Evolutionary conservation across 148 eudicot species (phyloP).

Genomic region (Bassia scoparia): DNA sequence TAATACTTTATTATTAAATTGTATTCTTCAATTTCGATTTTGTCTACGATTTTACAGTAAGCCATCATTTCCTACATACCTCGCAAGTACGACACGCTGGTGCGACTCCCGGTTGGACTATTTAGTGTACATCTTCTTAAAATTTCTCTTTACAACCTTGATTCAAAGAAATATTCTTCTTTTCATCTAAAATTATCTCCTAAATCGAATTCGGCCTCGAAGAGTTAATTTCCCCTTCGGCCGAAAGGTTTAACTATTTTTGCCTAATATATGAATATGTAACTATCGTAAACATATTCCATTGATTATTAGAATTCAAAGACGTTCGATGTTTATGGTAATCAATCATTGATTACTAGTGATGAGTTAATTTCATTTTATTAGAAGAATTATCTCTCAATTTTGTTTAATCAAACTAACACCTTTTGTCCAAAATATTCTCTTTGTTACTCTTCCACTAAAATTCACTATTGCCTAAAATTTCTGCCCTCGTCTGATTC

Average conservation of each 20-base stretch:
- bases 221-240: background rate
- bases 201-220: background rate
- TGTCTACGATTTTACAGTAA: too few species aligned
- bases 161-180: background rate
- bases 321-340: background rate
- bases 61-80: too few species aligned
- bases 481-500: too few species aligned
- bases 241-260: background rate
- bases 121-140: too few species aligned
- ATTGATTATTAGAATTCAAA: conserved; percentile 3
- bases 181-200: background rate
- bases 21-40: too few species aligned
- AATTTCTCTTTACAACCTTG: too few species aligned
- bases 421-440: conserved; percentile 12
- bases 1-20: too few species aligned
- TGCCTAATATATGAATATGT: background rate
- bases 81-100: too few species aligned
- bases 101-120: too few species aligned
- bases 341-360: background rate
- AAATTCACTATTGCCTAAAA: too few species aligned
- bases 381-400: background rate
- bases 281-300: conserved; percentile 13
- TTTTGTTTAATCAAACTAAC: conserved; percentile 3
- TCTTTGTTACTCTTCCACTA: too few species aligned
- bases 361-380: background rate